Evolutionary conservation across 2,329 filamentous ascomycete genomes (phyloP).

Genomic region (Byssothecium circinans): DNA sequence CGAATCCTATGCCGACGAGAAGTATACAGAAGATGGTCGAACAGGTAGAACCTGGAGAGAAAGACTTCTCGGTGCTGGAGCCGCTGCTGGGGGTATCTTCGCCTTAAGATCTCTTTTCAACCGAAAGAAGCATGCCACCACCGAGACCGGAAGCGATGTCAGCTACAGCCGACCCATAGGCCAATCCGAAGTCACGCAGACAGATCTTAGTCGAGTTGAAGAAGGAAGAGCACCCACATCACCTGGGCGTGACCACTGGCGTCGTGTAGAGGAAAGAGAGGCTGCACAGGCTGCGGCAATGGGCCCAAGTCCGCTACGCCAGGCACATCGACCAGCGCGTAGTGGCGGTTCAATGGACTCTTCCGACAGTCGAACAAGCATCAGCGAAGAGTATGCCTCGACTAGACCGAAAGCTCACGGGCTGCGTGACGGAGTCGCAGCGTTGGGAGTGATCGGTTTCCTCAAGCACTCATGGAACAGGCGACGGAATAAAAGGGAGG

Average conservation of each 20-base stretch:
- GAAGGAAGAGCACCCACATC: slow-evolving; percentile 57
- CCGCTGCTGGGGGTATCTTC: slow-evolving; percentile 46
- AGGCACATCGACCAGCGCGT: slow-evolving; percentile 31
- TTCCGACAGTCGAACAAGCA: slow-evolving; percentile 44
- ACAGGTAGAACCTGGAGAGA: slow-evolving; percentile 48
- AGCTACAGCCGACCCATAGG: slow-evolving; percentile 57
- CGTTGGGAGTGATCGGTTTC: slow-evolving; percentile 44
- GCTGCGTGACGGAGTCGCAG: slow-evolving; percentile 53
- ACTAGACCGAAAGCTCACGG: slow-evolving; percentile 36
- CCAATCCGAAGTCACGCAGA: slow-evolving; percentile 51
- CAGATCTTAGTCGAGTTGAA: slow-evolving; percentile 53
- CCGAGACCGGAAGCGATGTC: slow-evolving; percentile 56
- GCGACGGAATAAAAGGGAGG: slow-evolving; percentile 60
- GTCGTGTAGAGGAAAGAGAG: slow-evolving; percentile 43
- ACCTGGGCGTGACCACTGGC: slow-evolving; percentile 43
- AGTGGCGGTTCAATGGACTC: slow-evolving; percentile 46
- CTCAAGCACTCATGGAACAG: slow-evolving; percentile 51
- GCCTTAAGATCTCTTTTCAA: slow-evolving; percentile 60
- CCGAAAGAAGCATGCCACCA: slow-evolving; percentile 44
- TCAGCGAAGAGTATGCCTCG: slow-evolving; percentile 33
- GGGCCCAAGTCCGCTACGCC: slow-evolving; percentile 52
- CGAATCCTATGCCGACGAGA: slow-evolving; percentile 47
- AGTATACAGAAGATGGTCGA: slow-evolving; percentile 40
- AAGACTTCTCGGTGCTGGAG: slow-evolving; percentile 49
- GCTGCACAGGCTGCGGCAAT: slow-evolving; percentile 42